Evolutionary conservation across 352 stramenopile genomes (phyloP).

Genomic region (Globisporangium splendens): DNA sequence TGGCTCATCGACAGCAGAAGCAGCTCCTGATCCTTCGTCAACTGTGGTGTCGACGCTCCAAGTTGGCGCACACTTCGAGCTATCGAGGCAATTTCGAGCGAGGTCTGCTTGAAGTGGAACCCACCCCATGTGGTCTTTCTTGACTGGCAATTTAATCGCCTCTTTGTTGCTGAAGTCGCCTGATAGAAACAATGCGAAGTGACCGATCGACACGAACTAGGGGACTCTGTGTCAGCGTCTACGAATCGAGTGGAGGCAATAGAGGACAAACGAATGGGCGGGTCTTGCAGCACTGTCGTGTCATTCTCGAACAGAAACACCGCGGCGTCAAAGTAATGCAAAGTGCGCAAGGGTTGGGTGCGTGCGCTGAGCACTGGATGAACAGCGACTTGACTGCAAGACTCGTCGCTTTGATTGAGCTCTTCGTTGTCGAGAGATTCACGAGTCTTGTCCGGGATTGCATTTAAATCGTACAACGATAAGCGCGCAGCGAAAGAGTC

Average conservation of each 20-base stretch:
- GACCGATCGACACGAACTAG: too few relatives aligned
- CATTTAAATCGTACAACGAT: not conserved
- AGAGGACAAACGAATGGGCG: not conserved
- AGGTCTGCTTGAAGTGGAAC: not conserved
- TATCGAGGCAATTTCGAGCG: not conserved
- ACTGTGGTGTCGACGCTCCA: not conserved
- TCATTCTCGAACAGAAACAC: not conserved
- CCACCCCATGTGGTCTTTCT: too few relatives aligned
- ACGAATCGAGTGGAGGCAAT: not conserved
- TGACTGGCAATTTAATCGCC: too few relatives aligned
- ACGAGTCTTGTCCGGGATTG: not conserved
- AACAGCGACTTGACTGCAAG: too few relatives aligned
- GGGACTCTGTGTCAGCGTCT: too few relatives aligned
- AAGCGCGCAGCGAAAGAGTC: not conserved
- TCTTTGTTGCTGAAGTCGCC: too few relatives aligned
- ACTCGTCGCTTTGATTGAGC: not conserved
- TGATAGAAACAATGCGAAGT: too few relatives aligned
- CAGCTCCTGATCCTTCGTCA: not conserved
- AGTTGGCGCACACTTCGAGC: not conserved
- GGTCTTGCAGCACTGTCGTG: not conserved
- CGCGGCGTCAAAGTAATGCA: conserved; percentile 1
- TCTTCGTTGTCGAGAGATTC: not conserved
- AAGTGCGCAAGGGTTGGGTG: not conserved
- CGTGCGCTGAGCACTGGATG: too few relatives aligned
- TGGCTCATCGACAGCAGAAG: conserved; percentile 1